A percentile compares a stretch with the other conserved stretches of the same genome.
Evolutionary conservation across 2,329 filamentous ascomycete species (phyloP).

Genomic region (Scedosporium apiospermum): DNA sequence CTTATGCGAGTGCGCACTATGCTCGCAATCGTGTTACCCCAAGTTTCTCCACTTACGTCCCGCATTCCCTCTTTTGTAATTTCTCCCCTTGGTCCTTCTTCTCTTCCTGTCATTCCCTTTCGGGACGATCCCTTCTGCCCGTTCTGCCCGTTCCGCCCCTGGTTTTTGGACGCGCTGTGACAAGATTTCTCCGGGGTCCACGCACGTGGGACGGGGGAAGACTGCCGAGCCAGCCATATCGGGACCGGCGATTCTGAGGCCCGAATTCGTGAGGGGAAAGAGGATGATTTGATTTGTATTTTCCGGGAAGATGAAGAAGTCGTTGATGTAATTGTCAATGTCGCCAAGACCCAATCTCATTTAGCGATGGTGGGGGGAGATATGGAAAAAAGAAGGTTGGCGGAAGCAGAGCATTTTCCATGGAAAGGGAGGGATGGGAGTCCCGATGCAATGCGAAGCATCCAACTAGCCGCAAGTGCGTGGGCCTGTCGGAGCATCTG

Average conservation of each 20-base stretch:
- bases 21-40: background rate
- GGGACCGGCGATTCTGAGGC: too few species aligned
- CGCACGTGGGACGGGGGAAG: too few species aligned
- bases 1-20: background rate
- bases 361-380: background rate
- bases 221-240: too few species aligned
- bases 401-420: background rate
- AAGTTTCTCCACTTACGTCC: background rate
- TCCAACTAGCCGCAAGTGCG: background rate
- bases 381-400: background rate
- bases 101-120: background rate
- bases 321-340: background rate
- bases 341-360: background rate
- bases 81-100: background rate
- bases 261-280: too few species aligned
- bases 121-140: background rate
- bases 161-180: background rate
- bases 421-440: background rate
- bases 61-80: background rate
- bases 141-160: background rate
- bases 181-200: background rate
- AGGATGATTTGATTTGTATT: too few species aligned
- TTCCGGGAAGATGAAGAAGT: too few species aligned
- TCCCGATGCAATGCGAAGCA: background rate
- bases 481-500: too few species aligned